These are phyloP conservation scores for carrot (Daucus carota) DNA, from an alignment of 129 eudicot species.

Conservation along the genomic window DNA sequence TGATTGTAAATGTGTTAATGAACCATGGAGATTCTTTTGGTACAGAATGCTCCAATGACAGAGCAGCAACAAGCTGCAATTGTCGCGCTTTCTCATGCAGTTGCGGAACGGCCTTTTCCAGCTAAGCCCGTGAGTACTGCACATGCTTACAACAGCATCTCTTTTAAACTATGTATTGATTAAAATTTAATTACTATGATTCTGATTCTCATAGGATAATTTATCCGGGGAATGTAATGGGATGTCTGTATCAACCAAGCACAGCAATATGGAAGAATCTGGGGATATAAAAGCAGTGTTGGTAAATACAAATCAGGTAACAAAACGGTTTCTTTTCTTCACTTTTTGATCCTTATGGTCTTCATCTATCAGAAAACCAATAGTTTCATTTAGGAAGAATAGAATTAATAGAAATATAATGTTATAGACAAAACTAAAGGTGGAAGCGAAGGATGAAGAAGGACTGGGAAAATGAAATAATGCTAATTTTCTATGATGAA, in stretches of 20 bases:
- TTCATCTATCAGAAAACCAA: not conserved
- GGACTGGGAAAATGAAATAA: not conserved
- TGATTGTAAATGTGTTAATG: not conserved
- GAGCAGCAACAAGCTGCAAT: slow-evolving; percentile 97
- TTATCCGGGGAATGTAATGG: slow-evolving; percentile 42
- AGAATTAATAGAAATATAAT: not conserved
- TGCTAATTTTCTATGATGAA: not conserved
- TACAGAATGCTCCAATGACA: slow-evolving; percentile 88
- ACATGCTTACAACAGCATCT: not conserved
- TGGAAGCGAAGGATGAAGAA: not conserved
- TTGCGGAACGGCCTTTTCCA: slow-evolving; percentile 89
- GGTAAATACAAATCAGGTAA: slow-evolving; percentile 90
- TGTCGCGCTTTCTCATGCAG: slow-evolving; percentile 81
- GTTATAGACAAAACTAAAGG: not conserved
- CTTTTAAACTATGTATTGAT: not conserved
- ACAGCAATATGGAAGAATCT: slow-evolving; percentile 45
- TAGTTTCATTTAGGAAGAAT: not conserved
- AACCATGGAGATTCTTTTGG: slow-evolving; percentile 9
- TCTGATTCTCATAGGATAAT: slow-evolving; percentile 41
- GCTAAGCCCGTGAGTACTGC: slow-evolving; percentile 49
- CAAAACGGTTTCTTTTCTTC: not conserved
- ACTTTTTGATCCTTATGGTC: slow-evolving; percentile 4
- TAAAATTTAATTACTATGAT: not conserved
- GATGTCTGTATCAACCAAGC: slow-evolving; percentile 62
- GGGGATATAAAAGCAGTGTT: slow-evolving; percentile 61